Evolutionary conservation across 1,284 basidiomycete species (phyloP).

Genomic region (Leucoagaricus sp.): DNA sequence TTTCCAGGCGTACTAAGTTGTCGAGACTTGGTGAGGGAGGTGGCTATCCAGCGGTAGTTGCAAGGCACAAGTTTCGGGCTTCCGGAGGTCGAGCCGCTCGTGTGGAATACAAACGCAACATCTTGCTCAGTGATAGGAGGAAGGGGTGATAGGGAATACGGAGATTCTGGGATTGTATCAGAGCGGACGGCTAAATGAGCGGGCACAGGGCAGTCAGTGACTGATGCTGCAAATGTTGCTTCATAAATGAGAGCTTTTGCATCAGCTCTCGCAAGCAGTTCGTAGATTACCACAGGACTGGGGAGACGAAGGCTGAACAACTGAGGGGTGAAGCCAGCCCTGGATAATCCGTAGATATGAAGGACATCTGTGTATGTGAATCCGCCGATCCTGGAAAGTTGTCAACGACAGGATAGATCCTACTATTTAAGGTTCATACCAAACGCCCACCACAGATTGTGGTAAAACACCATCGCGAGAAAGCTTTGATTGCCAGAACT

Average conservation of each 20-base stretch:
- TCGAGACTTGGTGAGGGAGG: constrained; percentile 55
- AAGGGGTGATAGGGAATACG: constrained; percentile 46
- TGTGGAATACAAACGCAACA: constrained; percentile 69
- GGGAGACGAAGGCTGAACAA: constrained; percentile 71
- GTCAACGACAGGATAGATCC: constrained; percentile 1
- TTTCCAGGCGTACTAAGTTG: constrained; percentile 50
- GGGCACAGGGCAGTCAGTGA: constrained; percentile 50
- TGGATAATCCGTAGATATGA: constrained; percentile 68
- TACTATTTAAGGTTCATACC: constrained; percentile 40
- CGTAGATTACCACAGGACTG: constrained; percentile 64
- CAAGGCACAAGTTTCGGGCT: constrained; percentile 73
- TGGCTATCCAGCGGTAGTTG: constrained; percentile 59
- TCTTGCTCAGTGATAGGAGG: constrained; percentile 39
- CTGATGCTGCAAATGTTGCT: constrained; percentile 35
- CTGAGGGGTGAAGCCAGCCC: constrained; percentile 72
- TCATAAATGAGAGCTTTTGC: constrained; percentile 66
- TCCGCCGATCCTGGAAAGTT: constrained; percentile 58
- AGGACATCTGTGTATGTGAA: constrained; percentile 67
- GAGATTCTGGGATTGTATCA: constrained; percentile 35
- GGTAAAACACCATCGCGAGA: constrained; percentile 41
- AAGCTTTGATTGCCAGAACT: constrained; percentile 52
- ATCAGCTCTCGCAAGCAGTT: constrained; percentile 56
- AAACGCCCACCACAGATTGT: constrained; percentile 65
- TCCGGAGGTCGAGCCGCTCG: constrained; percentile 75
- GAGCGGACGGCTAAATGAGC: constrained; percentile 43